A percentile compares a stretch with the other conserved stretches of the same genome.
Evolutionary conservation across 1,284 basidiomycete genomes (phyloP).

Genomic region (Afroboletus lepidellus): DNA sequence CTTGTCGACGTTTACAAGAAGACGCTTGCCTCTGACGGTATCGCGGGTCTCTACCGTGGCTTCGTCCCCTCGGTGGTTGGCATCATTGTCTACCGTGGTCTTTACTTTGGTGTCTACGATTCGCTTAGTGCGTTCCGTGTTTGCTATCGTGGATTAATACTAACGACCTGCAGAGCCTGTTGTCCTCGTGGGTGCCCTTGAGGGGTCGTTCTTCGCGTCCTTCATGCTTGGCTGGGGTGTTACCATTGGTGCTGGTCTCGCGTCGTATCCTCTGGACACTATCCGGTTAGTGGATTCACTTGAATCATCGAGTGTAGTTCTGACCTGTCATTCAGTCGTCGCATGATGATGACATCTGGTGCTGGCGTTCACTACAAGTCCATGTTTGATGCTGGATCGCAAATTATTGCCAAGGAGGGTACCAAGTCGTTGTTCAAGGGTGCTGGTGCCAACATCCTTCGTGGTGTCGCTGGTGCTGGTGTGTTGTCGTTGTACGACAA

Average conservation of each 20-base stretch:
- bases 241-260: conserved; percentile 93
- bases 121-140: conserved; percentile 70
- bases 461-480: conserved; percentile 98
- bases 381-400: conserved; percentile 83
- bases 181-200: conserved; percentile 82
- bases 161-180: conserved; percentile 69
- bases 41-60: conserved; percentile 92
- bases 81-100: conserved; percentile 96
- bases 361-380: conserved; percentile 86
- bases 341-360: conserved; percentile 95
- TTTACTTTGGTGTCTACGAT: conserved; percentile 94
- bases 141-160: conserved; percentile 3
- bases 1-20: conserved; percentile 93
- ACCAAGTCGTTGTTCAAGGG: conserved; percentile 89
- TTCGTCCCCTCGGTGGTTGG: conserved; percentile 94
- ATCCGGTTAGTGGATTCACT: conserved; percentile 61
- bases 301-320: background rate
- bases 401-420: conserved; percentile 91
- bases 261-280: conserved; percentile 93
- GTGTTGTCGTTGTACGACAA: conserved; percentile 94
- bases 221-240: conserved; percentile 94
- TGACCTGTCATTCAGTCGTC: conserved; percentile 60
- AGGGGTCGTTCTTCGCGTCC: conserved; percentile 90
- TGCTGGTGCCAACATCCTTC: conserved; percentile 96
- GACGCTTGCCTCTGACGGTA: conserved; percentile 87